Evolutionary conservation across 169 alveolate genomes (phyloP), one percentile per base, ranked within the genome.

Genomic region (Plasmodium billcollinsi): DNA sequence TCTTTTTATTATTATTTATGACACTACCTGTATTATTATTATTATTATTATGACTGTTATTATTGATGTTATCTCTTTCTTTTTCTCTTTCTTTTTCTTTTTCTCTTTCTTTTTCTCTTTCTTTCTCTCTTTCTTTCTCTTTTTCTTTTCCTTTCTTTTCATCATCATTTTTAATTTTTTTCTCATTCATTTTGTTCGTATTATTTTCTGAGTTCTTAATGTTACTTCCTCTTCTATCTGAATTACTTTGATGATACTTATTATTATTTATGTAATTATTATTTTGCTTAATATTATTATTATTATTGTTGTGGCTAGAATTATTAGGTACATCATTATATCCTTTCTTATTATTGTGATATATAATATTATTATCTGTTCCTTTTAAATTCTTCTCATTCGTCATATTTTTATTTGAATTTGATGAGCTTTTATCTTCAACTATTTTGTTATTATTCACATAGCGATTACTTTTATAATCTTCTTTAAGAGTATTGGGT

Each of bases 121-220:
- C 18, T 24, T 63, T 78, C 47, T 49, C 54, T 47, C 62, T 26
- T 56, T 24, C 29, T 2, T 24, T 24, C 2, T 24, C 29, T 52
- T 75, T 63, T 50, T 75, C 88, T 63, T 75, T 75, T 3, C 24
- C 18, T 43, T 63, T 78, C 58, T 49, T 78, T 15, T 58, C 89
- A 49, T 59, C 70, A 29, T 65, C 76, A 65, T 66, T 63, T n/a
- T 78, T 65, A 0, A 21, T 33, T 66, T 61, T 54, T 50, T 80
- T 69, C 5, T 80, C 90, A 69, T 20, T 66, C 26, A 58, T 26
- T 5, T 69, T 80, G 47, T 39, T 39, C 0, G 1, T 39, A n/a
- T 50, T 62, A 0, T 33, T 52, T 18, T 80, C 90, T 20, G 18
- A 67, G 58, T 52, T 58, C 3, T 73, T 47, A 5, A 24, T 18